Base-by-base conservation (phyloP, 208 protist genomes). In the Acanthamoeba rhysodes region DNA sequence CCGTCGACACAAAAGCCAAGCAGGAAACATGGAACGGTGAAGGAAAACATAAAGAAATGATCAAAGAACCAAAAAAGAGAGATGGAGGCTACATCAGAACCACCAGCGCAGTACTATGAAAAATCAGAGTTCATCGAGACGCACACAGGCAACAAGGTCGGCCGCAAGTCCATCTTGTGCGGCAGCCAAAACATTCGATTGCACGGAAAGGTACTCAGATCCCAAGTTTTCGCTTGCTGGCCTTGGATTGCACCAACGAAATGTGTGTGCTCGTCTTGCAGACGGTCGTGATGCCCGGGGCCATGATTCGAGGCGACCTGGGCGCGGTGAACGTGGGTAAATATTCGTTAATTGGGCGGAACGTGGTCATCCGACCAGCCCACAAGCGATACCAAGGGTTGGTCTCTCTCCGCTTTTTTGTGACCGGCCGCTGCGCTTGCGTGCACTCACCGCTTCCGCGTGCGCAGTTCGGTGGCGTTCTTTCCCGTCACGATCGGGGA, bases 81-180 rank as follows among this genome's bases (percentile, higher is more conserved):
- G 59, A 74, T 37, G 85, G 64, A 74, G 34, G 85, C 85, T 0
- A 53, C 85, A n/a, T 27, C 59, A 74, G 90, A 97, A 88, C 45
- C 70, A 55, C 32, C 82, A 93, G 32, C 93, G 90, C 76, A 20
- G 29, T 96, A 95, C 37, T 97, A 93, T 93, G 94, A 97, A 18
- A 96, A 96, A 29, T 59, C 92, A 32, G 93, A 96, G 57, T 97
- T 96, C 94, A 96, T 97, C 29, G 96, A 97, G 45, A 97, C 96
- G 41, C 55, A 95, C 48, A 97, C 95, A 82, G 95, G 95, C 12
- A 97, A 97, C 92, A 95, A 95, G 74, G 95, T 97, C 14, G 85
- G 95, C n/a, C 95, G 94, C 29, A 88, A 91, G 53, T 95, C 95
- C 74, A 88, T 95, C 22, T 34, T 97, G 29, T 96, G 96, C 64